Conservation (phyloP, 1,139 yeast genomes). For the Protomyces pachydermus region DNA sequence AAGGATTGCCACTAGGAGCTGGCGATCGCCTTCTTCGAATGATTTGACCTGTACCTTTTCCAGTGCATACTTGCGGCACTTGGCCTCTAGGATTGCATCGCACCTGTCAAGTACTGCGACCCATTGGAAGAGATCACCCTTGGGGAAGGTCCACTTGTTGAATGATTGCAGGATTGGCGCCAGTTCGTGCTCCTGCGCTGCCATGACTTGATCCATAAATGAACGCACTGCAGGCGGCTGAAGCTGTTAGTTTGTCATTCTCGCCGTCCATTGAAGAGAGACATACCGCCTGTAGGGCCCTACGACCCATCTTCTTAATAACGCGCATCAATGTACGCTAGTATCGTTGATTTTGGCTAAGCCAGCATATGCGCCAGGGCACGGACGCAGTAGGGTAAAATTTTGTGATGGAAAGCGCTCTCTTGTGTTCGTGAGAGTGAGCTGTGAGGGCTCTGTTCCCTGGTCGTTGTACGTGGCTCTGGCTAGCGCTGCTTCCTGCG, state of each 20-base stretch:
- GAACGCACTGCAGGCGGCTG: constrained; percentile 13
- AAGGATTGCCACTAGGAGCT: constrained; percentile 51
- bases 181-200: constrained; percentile 6
- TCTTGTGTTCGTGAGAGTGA: no score
- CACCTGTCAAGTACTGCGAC: constrained; percentile 67
- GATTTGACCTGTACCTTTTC: constrained; percentile 30
- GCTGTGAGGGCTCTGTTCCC: no score
- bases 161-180: not conserved
- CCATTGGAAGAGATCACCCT: constrained; percentile 75
- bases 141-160: constrained; percentile 56
- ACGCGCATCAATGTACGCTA: not conserved
- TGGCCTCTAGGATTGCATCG: constrained; percentile 58
- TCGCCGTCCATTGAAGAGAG: not conserved
- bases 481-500: no score
- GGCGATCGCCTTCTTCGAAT: constrained; percentile 44
- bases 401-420: no score
- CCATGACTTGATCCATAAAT: constrained; percentile 10
- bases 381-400: no score
- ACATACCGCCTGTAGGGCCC: constrained; percentile 12
- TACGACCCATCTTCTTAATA: not conserved
- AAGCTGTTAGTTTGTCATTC: not conserved
- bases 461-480: no score
- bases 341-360: not conserved
- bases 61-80: constrained; percentile 54
- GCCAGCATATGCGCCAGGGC: not conserved